Evolutionary conservation across 2,329 filamentous ascomycete species (phyloP).

Genomic region (Ascochyta lentis): DNA sequence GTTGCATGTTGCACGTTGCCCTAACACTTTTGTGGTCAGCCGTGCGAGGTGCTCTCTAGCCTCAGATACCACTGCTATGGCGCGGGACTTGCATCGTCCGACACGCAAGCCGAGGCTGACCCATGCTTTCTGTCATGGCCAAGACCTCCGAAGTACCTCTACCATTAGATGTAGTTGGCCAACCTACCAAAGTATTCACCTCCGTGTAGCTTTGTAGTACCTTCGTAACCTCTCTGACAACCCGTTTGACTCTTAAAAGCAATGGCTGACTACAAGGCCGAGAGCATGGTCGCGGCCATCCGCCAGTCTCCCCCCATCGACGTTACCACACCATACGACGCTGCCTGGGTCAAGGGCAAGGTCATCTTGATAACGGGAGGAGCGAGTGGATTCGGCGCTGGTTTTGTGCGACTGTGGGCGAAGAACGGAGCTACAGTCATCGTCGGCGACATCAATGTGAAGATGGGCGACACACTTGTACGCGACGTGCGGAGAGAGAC

Average conservation of each 20-base stretch:
- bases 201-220: background rate
- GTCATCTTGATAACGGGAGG: constrained; percentile 50
- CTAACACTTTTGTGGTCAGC: constrained; percentile 8
- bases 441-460: constrained; percentile 67
- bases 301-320: constrained; percentile 50
- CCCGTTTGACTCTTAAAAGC: background rate
- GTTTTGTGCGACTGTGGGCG: constrained; percentile 49
- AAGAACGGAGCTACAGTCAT: constrained; percentile 61
- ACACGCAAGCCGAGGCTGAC: constrained; percentile 8
- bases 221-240: background rate
- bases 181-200: background rate
- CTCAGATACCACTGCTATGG: background rate
- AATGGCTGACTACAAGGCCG: constrained; percentile 35
- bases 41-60: constrained; percentile 3
- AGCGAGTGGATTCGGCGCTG: constrained; percentile 50
- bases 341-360: constrained; percentile 47
- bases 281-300: constrained; percentile 31
- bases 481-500: constrained; percentile 57
- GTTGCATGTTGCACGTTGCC: background rate
- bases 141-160: constrained; percentile 5
- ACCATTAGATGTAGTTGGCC: background rate
- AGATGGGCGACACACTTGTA: constrained; percentile 62
- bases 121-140: background rate
- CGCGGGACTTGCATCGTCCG: constrained; percentile 5
- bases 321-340: constrained; percentile 43